Evolutionary conservation across 306 rosid genomes (phyloP).

Genomic region (Aeschynomene evenia): DNA sequence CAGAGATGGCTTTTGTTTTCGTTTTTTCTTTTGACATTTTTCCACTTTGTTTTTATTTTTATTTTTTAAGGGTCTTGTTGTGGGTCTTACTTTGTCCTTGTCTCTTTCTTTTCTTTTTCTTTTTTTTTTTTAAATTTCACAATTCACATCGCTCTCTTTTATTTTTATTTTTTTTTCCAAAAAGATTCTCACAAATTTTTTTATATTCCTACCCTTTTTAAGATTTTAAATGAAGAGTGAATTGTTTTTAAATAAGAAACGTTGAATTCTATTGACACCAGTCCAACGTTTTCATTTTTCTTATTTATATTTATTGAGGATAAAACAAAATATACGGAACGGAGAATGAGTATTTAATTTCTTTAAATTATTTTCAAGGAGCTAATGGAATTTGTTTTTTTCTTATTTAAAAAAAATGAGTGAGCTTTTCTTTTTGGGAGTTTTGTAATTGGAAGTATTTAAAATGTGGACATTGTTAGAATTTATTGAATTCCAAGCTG

Average conservation of each 20-base stretch:
- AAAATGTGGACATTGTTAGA: slow-evolving; percentile 10
- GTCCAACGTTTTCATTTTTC: neutral
- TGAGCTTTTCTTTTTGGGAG: neutral
- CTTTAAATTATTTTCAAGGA: neutral
- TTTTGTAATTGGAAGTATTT: neutral
- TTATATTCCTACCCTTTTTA: no score
- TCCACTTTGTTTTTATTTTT: neutral
- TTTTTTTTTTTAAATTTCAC: neutral
- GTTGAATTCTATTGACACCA: neutral
- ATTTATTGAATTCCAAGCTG: slow-evolving; percentile 39
- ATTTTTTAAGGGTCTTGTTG: slow-evolving; percentile 43
- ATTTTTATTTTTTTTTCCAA: neutral
- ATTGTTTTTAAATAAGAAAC: neutral
- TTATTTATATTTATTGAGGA: neutral
- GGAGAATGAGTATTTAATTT: neutral
- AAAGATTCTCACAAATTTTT: neutral
- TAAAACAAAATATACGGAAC: neutral
- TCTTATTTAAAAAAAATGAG: neutral
- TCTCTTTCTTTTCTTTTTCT: slow-evolving; percentile 32
- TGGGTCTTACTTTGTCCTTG: slow-evolving; percentile 56
- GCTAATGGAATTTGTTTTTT: neutral
- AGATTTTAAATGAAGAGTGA: neutral
- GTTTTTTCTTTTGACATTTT: neutral
- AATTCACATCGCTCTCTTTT: neutral
- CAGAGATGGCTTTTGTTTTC: neutral